Evolutionary conservation across 2,329 filamentous ascomycete species (phyloP), one percentile per base, ranked within the genome.

Genomic region (Sordariomycetes sp.): DNA sequence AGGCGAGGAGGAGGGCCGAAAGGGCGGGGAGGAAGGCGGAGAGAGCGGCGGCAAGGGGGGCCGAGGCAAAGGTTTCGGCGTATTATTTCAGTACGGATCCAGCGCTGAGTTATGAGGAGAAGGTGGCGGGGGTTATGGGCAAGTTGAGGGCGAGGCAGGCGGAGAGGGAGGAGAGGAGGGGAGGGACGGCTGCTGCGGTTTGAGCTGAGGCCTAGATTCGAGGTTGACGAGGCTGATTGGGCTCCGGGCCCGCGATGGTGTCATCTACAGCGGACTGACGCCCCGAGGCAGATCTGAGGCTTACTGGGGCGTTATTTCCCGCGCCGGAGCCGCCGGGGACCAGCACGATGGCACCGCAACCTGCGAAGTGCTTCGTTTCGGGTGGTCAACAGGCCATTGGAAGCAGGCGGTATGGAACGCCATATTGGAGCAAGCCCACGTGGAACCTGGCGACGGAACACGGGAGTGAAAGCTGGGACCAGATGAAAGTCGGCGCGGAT

Each of bases 71-170:
- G 42, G 36, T 42, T 13, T 36, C 55, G 25, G 42, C 54, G 10
- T 62, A 62, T 53, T 55, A 61, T 32, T 59, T 59, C 24, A 60
- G 58, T 12, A 54, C 54, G 34, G 60, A 62, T 53, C 59, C 60
- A 1, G 58, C 52, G 22, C 52, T 62, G 22, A 59, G 52, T 17
- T 62, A 62, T 51, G 57, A 62, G 10, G 60, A 62, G 54, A 62
- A 62, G 39, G 60, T 62, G 3, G 58, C 52, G 12, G 60, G 59
- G 1, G 60, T 62, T 13, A 45, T 62, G 53, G 72, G 71, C 51
- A 74, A 73, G 62, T 61, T 74, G 17, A 65, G 67, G n/a, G 70
- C 70, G 10, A 66, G 71, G 0, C 72, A 74, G 61, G 63, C 65
- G 17, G 64, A 68, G 25, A 64, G 66, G 55, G 58, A 57, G 20